A percentile compares a stretch with the other conserved stretches of the same genome.
phyloP scores from a whole-genome alignment of 768 basidiomycete genomes.

The Suillus brevipes region DNA sequence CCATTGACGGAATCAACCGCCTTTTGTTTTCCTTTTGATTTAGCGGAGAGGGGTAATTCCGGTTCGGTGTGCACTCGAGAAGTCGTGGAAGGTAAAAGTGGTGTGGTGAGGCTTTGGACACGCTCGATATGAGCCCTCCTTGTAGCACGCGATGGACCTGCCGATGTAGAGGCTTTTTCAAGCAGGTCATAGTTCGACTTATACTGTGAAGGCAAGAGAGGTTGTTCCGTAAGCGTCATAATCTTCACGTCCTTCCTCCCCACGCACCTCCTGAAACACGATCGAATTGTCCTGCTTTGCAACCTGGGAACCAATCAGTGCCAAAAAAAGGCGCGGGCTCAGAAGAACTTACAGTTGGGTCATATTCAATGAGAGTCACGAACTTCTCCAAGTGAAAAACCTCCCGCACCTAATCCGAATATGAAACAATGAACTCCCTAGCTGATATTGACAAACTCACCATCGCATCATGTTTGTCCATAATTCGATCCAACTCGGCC shows the following conservation, averaged over 20 bases:
- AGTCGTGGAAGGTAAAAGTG: slow-evolving; percentile 18
- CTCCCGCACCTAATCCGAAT: slow-evolving; percentile 65
- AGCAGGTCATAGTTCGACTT: slow-evolving; percentile 64
- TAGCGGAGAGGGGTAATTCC: slow-evolving; percentile 22
- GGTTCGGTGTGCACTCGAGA: slow-evolving; percentile 13
- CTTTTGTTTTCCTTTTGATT: slow-evolving; percentile 35
- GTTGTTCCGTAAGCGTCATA: slow-evolving; percentile 9
- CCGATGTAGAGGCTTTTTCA: slow-evolving; percentile 40
- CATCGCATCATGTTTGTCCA: slow-evolving; percentile 70
- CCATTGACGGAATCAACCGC: slow-evolving; percentile 16
- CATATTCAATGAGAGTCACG: slow-evolving; percentile 69
- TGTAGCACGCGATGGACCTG: slow-evolving; percentile 58
- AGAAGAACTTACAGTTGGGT: slow-evolving; percentile 59
- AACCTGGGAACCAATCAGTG: slow-evolving; percentile 39
- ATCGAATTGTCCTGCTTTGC: slow-evolving; percentile 72
- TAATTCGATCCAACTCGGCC: slow-evolving; percentile 53
- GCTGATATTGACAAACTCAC: slow-evolving; percentile 44
- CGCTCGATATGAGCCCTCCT: slow-evolving; percentile 59
- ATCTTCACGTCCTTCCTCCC: not conserved
- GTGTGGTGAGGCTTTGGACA: slow-evolving; percentile 42
- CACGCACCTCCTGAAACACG: slow-evolving; percentile 72
- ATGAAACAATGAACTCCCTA: slow-evolving; percentile 2
- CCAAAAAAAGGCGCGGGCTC: not conserved
- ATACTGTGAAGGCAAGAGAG: slow-evolving; percentile 42
- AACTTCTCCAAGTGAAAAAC: slow-evolving; percentile 87